phyloP scores from a whole-genome alignment of 2,329 filamentous ascomycete species.

The Pseudogymnoascus verrucosus region DNA sequence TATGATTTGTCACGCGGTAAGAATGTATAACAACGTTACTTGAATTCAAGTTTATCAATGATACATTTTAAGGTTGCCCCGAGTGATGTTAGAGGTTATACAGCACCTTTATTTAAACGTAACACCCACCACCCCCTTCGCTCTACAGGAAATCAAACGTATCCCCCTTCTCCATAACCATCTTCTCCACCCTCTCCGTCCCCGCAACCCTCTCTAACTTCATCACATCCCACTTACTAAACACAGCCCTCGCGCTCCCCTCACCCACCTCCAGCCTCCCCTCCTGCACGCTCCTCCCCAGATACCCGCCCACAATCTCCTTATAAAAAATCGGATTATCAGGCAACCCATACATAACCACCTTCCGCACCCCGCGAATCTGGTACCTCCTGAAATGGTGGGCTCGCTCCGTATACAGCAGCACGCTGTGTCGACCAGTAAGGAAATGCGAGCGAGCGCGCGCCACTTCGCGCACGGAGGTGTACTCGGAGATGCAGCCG shows the following conservation, averaged over 20 bases:
- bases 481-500: slow-evolving; percentile 84
- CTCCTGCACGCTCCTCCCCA: slow-evolving; percentile 52
- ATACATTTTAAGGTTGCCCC: neutral
- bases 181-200: slow-evolving; percentile 67
- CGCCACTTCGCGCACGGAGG: slow-evolving; percentile 67
- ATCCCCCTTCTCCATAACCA: slow-evolving; percentile 78
- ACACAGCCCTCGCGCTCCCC: slow-evolving; percentile 56
- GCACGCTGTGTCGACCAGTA: slow-evolving; percentile 68
- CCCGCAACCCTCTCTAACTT: slow-evolving; percentile 86
- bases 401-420: slow-evolving; percentile 91
- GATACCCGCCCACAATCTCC: slow-evolving; percentile 63
- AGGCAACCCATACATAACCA: slow-evolving; percentile 86
- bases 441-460: slow-evolving; percentile 83
- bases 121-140: neutral
- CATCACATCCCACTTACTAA: slow-evolving; percentile 82
- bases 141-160: slow-evolving; percentile 78
- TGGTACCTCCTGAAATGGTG: slow-evolving; percentile 92
- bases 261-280: slow-evolving; percentile 47
- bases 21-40: neutral
- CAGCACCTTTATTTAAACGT: neutral
- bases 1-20: slow-evolving; percentile 18
- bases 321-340: slow-evolving; percentile 79
- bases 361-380: slow-evolving; percentile 69
- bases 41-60: slow-evolving; percentile 10
- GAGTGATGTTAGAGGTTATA: neutral